Base-by-base conservation (phyloP, 2,329 filamentous ascomycete genomes). In the Zymoseptoria tritici region DNA sequence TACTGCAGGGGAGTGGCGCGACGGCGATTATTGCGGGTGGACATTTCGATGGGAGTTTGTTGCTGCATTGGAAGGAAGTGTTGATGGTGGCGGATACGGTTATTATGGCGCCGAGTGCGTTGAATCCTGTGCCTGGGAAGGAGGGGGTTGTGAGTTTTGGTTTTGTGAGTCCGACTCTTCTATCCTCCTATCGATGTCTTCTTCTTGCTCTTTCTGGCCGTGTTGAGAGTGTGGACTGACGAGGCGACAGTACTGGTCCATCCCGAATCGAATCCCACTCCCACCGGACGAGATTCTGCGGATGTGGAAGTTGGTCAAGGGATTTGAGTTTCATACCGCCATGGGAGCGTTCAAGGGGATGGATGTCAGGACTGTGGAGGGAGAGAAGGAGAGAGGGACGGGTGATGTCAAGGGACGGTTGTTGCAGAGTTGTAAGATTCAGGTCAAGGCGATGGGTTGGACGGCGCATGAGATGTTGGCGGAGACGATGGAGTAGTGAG, bases 31-130 rank as follows among this genome's bases (percentile, higher is more conserved):
- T 90, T 71, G 79, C 86, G 0, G 88, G 88, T 0, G 90, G 90
- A 0, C 89, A 94, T 74, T 93, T 92, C 68, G 86, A 87, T 0
- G 90, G 90, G 0, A 89, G 85, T 62, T 74, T 87, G 59, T 83
- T 91, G 2, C 70, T 89, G 58, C 80, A 87, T 36, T 88, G 83
- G 72, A 78, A 81, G 20, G 72, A 75, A 0, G 80, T 78, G 49
- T 73, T 93, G 16, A 81, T 92, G 61, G 80, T 90, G 58, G 89
- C 89, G 5, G 90, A 93, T 73, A 90, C 88, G 3, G 80, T 93
- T 54, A 79, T 89, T 66, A 87, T 85, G 24, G 86, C 87, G 2
- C 86, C 88, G 0, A 56, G 50, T 26, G 62, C 57, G 4, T 60
- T 31, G 36, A 62, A 65, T 55, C 61, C 64, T 2, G 57, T 60